phyloP scores from a whole-genome alignment of 345 rosid species.

The Anastatica hierochuntica region DNA sequence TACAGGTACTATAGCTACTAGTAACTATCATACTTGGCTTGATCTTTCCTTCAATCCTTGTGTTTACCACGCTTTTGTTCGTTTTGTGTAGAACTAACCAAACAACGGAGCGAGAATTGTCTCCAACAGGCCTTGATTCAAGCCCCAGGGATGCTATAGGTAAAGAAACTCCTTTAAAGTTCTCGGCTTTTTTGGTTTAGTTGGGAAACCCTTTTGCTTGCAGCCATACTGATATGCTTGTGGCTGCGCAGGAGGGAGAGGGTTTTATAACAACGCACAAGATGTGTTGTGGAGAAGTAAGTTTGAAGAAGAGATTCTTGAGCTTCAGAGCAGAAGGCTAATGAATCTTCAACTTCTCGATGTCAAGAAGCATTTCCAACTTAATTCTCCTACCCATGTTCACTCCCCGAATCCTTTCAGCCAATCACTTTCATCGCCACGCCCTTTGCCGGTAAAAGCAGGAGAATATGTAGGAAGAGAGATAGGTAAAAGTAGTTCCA shows the following conservation, averaged over 20 bases:
- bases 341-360: constrained; percentile 78
- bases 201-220: no score
- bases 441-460: constrained; percentile 23
- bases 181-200: no score
- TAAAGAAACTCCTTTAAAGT: constrained; percentile 20
- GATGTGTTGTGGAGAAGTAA: constrained; percentile 47
- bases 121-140: constrained; percentile 76
- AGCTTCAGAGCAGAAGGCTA: constrained; percentile 68
- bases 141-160: constrained; percentile 45
- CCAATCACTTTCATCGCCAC: no score
- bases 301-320: constrained; percentile 62
- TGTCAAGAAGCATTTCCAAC: constrained; percentile 65
- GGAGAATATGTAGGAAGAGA: constrained; percentile 13
- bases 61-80: no score
- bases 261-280: constrained; percentile 38
- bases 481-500: constrained; percentile 22
- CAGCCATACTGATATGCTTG: constrained; percentile 1
- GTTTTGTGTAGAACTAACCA: constrained; percentile 18
- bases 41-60: background rate
- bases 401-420: constrained; percentile 41
- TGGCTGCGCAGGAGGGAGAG: constrained; percentile 53
- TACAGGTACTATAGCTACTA: constrained; percentile 37
- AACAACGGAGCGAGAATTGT: constrained; percentile 19
- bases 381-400: constrained; percentile 35
- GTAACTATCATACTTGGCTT: background rate